These are phyloP conservation scores for Hortiboletus campestris DNA, from an alignment of 768 basidiomycete species.

Conservation along the genomic window DNA sequence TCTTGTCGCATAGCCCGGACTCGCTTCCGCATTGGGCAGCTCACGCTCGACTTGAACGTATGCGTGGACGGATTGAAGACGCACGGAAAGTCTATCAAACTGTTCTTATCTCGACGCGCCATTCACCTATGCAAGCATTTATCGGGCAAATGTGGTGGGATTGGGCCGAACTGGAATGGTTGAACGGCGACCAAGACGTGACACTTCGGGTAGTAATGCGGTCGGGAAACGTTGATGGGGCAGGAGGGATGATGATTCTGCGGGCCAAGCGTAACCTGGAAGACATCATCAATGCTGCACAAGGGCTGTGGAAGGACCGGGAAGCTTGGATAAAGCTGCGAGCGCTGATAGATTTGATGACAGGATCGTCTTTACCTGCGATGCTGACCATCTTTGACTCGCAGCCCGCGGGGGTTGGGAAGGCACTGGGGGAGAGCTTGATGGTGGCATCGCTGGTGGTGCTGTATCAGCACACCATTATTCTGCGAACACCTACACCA, in stretches of 20 bases:
- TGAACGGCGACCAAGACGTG: conserved; percentile 47
- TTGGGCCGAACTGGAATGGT: conserved; percentile 86
- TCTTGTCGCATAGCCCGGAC: conserved; percentile 55
- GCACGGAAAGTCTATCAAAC: conserved; percentile 79
- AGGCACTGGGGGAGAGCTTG: conserved; percentile 46
- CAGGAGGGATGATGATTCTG: conserved; percentile 53
- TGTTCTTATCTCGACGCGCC: conserved; percentile 50
- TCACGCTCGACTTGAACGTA: conserved; percentile 71
- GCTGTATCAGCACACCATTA: conserved; percentile 56
- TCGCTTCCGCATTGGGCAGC: conserved; percentile 68
- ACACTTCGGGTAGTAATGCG: conserved; percentile 54
- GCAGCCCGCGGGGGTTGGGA: conserved; percentile 20
- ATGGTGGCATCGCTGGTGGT: conserved; percentile 54
- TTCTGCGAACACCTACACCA: conserved; percentile 56
- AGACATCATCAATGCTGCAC: conserved; percentile 38
- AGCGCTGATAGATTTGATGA: conserved; percentile 63
- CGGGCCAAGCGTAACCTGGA: conserved; percentile 65
- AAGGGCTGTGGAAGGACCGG: conserved; percentile 50
- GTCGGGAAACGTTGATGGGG: conserved; percentile 52
- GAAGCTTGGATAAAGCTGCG: conserved; percentile 67
- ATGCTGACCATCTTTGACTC: conserved; percentile 41
- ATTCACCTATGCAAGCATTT: conserved; percentile 34
- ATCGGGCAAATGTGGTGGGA: conserved; percentile 67
- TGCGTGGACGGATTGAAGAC: conserved; percentile 62
- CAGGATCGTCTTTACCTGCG: conserved; percentile 38